Evolutionary conservation across 2,329 filamentous ascomycete genomes (phyloP), one percentile per base, ranked within the genome.

Genomic region (Trichoderma gracile): DNA sequence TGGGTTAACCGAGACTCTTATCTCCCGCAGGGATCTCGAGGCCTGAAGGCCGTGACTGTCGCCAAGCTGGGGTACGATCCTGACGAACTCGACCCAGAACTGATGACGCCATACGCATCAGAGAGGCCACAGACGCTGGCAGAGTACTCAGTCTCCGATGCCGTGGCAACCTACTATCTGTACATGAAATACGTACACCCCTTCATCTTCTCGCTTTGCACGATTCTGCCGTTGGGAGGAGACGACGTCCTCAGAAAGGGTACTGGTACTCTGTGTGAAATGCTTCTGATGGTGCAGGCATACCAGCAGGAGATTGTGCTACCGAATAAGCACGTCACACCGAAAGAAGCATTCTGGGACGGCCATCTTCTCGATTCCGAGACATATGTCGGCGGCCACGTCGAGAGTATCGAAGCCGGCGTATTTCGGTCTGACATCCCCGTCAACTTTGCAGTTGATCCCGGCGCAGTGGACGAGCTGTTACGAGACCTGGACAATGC

Each of bases 161-260:
- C 96, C 10, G 95, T 99, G 57, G 95, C 95, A 23, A 99, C 95
- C 0, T 99, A 99, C 76, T 99, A 99, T 74, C 81, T 99, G 67
- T 99, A 99, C 83, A 99, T 99, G 96, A 99, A 99, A 89, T 99
- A 99, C 76, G 92, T 99, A n/a, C 95, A 99, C 76, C 95, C 95
- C 3, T 99, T 99, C 81, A 95, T 99, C 75, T 99, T 99, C 83
- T 98, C 96, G 1, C 82, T 99, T 0, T 99, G 95, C 78, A 99
- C 93, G 1, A 97, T 99, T 79, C 83, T 99, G 75, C 95, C 95
- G 0, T 83, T 99, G 1, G 92, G 92, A 50, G 92, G 93, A 40
- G 94, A 99, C 72, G 95, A 98, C 73, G 92, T 93, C 1, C 77
- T 98, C 71, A 87, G 95, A 69, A 99, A 99, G 77, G 95, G 95